Conservation (phyloP, 2,329 filamentous ascomycete genomes). For the Neonectria hederae region DNA sequence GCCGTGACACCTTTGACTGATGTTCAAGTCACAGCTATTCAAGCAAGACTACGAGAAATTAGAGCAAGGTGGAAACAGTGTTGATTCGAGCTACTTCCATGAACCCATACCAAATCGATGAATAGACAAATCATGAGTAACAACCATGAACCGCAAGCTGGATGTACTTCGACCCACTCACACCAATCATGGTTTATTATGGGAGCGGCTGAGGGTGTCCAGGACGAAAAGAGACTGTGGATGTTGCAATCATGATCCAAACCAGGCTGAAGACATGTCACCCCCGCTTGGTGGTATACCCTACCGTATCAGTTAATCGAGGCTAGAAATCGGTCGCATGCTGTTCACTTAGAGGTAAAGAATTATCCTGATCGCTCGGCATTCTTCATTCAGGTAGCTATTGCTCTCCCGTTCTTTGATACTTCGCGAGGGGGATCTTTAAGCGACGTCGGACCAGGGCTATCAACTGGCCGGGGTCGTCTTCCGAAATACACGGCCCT, state of each 20-base stretch:
- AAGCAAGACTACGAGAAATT: neutral
- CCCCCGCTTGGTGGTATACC: too few species aligned
- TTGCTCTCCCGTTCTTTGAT: too few species aligned
- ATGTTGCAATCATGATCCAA: too few species aligned
- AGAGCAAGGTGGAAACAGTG: neutral
- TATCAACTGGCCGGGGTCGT: neutral
- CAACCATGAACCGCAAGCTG: neutral
- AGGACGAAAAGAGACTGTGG: neutral
- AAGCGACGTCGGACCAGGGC: neutral
- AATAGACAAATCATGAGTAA: neutral
- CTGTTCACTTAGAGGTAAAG: too few species aligned
- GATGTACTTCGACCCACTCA: neutral
- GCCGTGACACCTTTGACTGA: neutral
- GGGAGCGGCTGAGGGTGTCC: neutral
- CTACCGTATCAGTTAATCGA: too few species aligned
- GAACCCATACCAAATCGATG: neutral
- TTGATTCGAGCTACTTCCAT: neutral
- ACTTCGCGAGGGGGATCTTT: neutral
- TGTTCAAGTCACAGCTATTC: neutral
- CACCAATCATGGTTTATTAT: neutral
- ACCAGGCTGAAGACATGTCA: too few species aligned
- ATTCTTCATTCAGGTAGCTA: too few species aligned
- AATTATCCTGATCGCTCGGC: neutral
- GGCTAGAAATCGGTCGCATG: too few species aligned
- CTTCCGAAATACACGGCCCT: neutral